Evolutionary conservation across 352 stramenopile species (phyloP).

Genomic region (Albugo laibachii): DNA sequence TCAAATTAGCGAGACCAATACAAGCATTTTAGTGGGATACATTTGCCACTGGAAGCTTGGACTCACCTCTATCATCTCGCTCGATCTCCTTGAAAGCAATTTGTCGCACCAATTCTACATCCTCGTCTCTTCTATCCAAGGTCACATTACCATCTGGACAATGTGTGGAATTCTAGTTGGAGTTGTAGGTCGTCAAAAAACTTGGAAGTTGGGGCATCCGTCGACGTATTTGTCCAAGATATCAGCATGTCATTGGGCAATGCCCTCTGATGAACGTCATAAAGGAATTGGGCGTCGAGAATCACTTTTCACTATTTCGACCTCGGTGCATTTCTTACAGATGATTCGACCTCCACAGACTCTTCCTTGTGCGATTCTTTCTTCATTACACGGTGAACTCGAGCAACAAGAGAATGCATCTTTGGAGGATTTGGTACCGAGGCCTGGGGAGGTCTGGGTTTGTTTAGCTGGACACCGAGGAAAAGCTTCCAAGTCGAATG

Average conservation of each 20-base stretch:
- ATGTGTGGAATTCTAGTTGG: constrained; percentile 43
- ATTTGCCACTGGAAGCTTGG: constrained; percentile 29
- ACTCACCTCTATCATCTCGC: constrained; percentile 13
- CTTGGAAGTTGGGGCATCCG: constrained; percentile 37
- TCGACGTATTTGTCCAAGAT: constrained; percentile 16
- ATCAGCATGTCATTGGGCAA: not conserved
- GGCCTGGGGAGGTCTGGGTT: constrained; percentile 55
- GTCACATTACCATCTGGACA: constrained; percentile 54
- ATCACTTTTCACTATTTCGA: no score
- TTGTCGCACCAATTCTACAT: constrained; percentile 36
- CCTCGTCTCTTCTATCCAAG: constrained; percentile 33
- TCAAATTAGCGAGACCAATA: constrained; percentile 22
- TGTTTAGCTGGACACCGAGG: constrained; percentile 33
- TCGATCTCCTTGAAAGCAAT: constrained; percentile 47
- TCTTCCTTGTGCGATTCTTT: constrained; percentile 28
- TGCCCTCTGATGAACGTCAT: not conserved
- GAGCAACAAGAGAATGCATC: constrained; percentile 28
- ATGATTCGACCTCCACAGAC: constrained; percentile 6
- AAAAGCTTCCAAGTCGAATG: constrained; percentile 12
- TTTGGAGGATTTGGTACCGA: constrained; percentile 56
- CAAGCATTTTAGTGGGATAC: constrained; percentile 32
- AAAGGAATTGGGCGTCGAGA: not conserved
- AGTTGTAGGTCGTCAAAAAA: constrained; percentile 35
- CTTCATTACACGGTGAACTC: constrained; percentile 17
- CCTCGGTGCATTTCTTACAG: no score